A percentile compares a stretch with the other conserved stretches of the same genome.
These are phyloP conservation scores for Arthrobotrys sphaeroides DNA, from an alignment of 2,329 filamentous ascomycete genomes.

Conservation along the genomic window DNA sequence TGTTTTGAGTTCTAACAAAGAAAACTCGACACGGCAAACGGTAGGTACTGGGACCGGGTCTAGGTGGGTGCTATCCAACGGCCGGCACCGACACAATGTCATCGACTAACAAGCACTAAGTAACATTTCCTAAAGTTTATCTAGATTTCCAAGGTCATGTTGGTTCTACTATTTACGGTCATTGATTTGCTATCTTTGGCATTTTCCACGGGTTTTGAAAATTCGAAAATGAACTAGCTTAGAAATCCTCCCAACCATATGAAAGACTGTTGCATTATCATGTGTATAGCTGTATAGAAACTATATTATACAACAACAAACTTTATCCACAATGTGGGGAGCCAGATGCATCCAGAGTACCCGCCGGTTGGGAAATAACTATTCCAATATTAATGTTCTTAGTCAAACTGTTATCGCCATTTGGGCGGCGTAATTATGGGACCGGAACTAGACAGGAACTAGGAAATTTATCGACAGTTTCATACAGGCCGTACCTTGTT, in stretches of 20 bases:
- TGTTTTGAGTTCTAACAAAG: neutral
- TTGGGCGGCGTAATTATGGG: too few relatives aligned
- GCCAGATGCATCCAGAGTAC: neutral
- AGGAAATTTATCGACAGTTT: neutral
- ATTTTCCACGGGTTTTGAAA: neutral
- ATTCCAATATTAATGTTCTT: neutral
- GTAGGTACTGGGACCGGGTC: too few relatives aligned
- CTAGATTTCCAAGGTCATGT: neutral
- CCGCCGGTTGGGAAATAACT: neutral
- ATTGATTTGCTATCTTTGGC: slow-evolving; percentile 1
- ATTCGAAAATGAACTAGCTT: neutral
- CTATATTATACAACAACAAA: neutral
- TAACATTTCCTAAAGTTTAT: neutral
- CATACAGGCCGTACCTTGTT: neutral
- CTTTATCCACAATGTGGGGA: neutral
- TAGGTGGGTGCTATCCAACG: neutral
- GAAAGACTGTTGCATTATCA: neutral
- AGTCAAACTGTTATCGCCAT: neutral
- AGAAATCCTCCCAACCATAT: neutral
- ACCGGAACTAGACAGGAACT: neutral
- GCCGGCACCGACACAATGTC: neutral
- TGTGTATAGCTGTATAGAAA: neutral
- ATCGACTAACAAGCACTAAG: neutral
- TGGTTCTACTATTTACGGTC: slow-evolving; percentile 1
- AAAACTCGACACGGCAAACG: neutral